Conservation (phyloP, 371 early-diverging fungal species). For the Parasitella parasitica region DNA sequence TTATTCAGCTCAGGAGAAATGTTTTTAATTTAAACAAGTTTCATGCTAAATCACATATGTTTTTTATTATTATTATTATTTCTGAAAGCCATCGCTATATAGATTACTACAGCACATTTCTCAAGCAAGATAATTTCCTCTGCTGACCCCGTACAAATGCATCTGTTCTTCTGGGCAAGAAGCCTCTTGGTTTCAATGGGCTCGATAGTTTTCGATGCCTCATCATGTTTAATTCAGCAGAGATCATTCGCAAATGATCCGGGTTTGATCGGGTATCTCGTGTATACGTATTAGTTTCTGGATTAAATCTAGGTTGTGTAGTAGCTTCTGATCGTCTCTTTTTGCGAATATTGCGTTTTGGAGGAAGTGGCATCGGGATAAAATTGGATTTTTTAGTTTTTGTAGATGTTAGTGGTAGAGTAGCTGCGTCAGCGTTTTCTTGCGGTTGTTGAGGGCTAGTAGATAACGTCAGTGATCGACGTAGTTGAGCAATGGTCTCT, state of each 20-base stretch:
- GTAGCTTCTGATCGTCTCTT: conserved; percentile 52
- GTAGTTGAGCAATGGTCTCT: conserved; percentile 16
- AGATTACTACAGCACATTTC: conserved; percentile 6
- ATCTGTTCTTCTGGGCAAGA: conserved; percentile 58
- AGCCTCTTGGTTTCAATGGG: conserved; percentile 61
- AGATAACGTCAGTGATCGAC: conserved; percentile 7
- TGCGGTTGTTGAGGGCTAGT: background rate
- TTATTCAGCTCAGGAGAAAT: too few relatives aligned
- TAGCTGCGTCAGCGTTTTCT: background rate
- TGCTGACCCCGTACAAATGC: conserved; percentile 37
- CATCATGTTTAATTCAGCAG: conserved; percentile 63
- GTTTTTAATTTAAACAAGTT: background rate
- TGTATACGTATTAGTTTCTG: conserved; percentile 50
- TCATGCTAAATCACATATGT: background rate
- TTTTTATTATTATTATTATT: too few relatives aligned
- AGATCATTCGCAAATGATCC: conserved; percentile 62
- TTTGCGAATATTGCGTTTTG: conserved; percentile 29
- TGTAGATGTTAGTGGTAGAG: too few relatives aligned
- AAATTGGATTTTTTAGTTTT: conserved; percentile 10
- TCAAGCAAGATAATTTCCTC: conserved; percentile 32
- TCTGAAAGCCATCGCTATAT: too few relatives aligned
- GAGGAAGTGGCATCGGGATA: conserved; percentile 52
- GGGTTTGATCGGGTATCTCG: conserved; percentile 64
- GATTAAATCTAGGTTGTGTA: conserved; percentile 51
- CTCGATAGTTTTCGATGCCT: conserved; percentile 52